A percentile compares a stretch with the other conserved stretches of the same genome.
Evolutionary conservation across 2,329 filamentous ascomycete genomes (phyloP).

Genomic region (Diaporthe sp.): DNA sequence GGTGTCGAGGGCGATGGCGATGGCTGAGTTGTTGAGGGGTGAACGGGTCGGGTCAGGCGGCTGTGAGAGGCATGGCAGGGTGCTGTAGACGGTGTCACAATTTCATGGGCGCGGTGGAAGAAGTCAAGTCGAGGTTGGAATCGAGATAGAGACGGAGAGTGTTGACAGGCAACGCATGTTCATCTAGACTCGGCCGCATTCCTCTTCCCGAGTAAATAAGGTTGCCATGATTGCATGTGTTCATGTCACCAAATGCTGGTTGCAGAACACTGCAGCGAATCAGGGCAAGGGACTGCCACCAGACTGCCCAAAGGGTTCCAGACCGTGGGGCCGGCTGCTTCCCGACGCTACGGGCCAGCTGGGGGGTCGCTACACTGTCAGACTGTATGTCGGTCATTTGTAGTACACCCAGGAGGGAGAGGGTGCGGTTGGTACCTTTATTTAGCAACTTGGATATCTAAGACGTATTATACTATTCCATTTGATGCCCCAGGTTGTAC

Average conservation of each 20-base stretch:
- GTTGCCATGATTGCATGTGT: slow-evolving; percentile 4
- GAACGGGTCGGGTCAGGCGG: background rate
- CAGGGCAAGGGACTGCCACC: background rate
- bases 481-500: background rate
- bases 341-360: slow-evolving; percentile 20
- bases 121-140: background rate
- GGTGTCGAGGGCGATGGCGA: background rate
- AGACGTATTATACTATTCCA: too few species aligned
- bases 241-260: slow-evolving; percentile 5
- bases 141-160: background rate
- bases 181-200: slow-evolving; percentile 19
- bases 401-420: background rate
- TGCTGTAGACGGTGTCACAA: background rate
- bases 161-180: background rate
- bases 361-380: slow-evolving; percentile 9
- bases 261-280: slow-evolving; percentile 24
- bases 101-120: background rate
- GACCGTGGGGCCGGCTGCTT: slow-evolving; percentile 27
- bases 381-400: too few species aligned
- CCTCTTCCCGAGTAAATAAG: background rate
- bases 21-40: background rate
- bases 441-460: background rate
- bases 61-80: slow-evolving; percentile 20
- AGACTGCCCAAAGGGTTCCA: slow-evolving; percentile 4
- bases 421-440: background rate